phyloP scores from a whole-genome alignment of 495 filamentous ascomycete genomes.

The Monascus purpureus region DNA sequence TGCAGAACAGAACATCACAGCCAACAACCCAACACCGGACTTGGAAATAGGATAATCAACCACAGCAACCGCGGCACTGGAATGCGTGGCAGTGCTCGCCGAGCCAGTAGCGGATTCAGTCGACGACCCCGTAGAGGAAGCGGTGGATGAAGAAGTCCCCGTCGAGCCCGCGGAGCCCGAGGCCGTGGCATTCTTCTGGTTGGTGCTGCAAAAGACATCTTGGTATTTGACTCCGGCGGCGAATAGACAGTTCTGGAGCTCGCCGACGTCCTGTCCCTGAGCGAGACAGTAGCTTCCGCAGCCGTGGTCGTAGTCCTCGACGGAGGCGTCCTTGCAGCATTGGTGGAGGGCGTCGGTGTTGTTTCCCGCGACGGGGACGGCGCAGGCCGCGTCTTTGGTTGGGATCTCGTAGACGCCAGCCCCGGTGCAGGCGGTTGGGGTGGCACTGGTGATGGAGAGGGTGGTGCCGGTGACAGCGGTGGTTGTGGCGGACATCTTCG shows the following conservation, averaged over 20 bases:
- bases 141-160: conserved; percentile 7
- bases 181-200: conserved; percentile 24
- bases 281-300: conserved; percentile 40
- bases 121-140: conserved; percentile 9
- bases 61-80: conserved; percentile 9
- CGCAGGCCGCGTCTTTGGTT: conserved; percentile 29
- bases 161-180: conserved; percentile 22
- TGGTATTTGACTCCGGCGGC: conserved; percentile 16
- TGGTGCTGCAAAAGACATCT: conserved; percentile 29
- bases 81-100: conserved; percentile 2
- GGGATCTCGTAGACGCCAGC: conserved; percentile 27
- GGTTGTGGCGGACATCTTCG: too few relatives aligned
- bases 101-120: conserved; percentile 11
- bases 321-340: conserved; percentile 31
- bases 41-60: conserved; percentile 14
- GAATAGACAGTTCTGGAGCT: conserved; percentile 22
- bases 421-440: conserved; percentile 11
- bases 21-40: conserved; percentile 21
- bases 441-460: conserved; percentile 11
- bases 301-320: conserved; percentile 27
- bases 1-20: conserved; percentile 23
- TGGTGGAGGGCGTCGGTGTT: conserved; percentile 23
- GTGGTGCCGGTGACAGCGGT: conserved; percentile 11
- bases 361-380: conserved; percentile 18
- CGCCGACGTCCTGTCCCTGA: conserved; percentile 21